Conservation (phyloP, 2,329 filamentous ascomycete genomes). For the Fusarium kyushuense region DNA sequence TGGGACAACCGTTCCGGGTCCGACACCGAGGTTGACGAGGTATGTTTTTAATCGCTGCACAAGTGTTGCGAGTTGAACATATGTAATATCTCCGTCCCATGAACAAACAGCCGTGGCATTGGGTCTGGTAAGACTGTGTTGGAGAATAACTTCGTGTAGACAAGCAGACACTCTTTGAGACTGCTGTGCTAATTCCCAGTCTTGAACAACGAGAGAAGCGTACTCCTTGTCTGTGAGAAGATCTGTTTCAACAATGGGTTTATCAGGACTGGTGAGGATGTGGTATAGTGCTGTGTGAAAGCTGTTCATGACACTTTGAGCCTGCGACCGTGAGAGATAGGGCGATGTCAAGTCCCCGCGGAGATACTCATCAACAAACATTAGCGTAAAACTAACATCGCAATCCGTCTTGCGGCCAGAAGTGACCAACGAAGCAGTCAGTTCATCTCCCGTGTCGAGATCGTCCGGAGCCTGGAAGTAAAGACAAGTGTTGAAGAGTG, state of each 20-base stretch:
- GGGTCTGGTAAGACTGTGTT: constrained; percentile 55
- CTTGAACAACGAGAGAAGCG: constrained; percentile 66
- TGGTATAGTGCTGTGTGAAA: constrained; percentile 65
- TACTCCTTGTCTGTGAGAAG: constrained; percentile 68
- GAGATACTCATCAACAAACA: constrained; percentile 57
- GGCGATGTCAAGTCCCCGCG: constrained; percentile 60
- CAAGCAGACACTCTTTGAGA: constrained; percentile 57
- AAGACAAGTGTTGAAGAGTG: constrained; percentile 65
- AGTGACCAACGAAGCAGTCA: constrained; percentile 30
- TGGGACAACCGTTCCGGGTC: constrained; percentile 68
- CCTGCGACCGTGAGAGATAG: constrained; percentile 58
- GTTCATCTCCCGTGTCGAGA: neutral
- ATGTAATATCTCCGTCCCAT: constrained; percentile 61
- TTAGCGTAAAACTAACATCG: constrained; percentile 60
- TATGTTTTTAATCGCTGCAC: constrained; percentile 57
- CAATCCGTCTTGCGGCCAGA: constrained; percentile 57
- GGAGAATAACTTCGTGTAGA: constrained; percentile 60
- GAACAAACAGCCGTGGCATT: constrained; percentile 58
- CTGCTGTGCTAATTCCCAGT: constrained; percentile 56
- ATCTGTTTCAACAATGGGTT: constrained; percentile 60
- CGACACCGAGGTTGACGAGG: constrained; percentile 64
- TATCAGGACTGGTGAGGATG: constrained; percentile 58
- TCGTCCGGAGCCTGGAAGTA: constrained; percentile 59
- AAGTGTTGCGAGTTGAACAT: constrained; percentile 55
- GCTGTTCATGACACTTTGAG: constrained; percentile 62